These are phyloP conservation scores for Vicia faba DNA, from an alignment of 306 rosid genomes.

Conservation along the genomic window DNA sequence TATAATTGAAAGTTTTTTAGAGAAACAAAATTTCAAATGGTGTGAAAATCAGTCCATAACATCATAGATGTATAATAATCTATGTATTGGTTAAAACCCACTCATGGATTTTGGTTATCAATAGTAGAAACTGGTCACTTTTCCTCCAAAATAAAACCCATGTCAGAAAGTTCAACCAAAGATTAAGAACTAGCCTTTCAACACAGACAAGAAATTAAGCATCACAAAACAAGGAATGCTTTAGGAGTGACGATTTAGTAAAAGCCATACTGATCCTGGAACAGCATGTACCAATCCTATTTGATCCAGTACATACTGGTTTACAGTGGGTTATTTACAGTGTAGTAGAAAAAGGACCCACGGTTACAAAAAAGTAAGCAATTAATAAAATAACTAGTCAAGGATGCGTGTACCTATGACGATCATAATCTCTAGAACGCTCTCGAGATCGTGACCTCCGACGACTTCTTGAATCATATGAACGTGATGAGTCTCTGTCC, in stretches of 20 bases:
- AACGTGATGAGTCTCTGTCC: conserved; percentile 66
- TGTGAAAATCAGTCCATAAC: not conserved
- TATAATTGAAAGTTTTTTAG: not conserved
- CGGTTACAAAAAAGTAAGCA: not conserved
- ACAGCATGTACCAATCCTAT: not conserved
- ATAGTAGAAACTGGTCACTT: conserved; percentile 6
- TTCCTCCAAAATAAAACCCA: conserved; percentile 6
- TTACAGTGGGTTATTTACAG: not conserved
- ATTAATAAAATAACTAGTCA: conserved; percentile 1
- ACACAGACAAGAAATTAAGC: not conserved
- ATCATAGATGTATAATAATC: not conserved
- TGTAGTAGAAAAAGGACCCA: not conserved
- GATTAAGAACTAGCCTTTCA: not conserved
- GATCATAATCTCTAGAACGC: conserved; percentile 87
- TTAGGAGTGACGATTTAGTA: conserved; percentile 4
- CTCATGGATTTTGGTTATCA: not conserved
- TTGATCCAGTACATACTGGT: not conserved
- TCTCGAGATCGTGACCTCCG: conserved; percentile 81
- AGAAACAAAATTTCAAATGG: not conserved
- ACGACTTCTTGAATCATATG: conserved; percentile 74
- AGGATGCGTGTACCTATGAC: conserved; percentile 67
- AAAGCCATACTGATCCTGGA: conserved; percentile 1
- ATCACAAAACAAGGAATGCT: not conserved
- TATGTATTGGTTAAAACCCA: conserved; percentile 9
- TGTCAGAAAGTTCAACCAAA: not conserved